phyloP scores from a whole-genome alignment of 176 grass and related monocot species.

The Otatea glauca region DNA sequence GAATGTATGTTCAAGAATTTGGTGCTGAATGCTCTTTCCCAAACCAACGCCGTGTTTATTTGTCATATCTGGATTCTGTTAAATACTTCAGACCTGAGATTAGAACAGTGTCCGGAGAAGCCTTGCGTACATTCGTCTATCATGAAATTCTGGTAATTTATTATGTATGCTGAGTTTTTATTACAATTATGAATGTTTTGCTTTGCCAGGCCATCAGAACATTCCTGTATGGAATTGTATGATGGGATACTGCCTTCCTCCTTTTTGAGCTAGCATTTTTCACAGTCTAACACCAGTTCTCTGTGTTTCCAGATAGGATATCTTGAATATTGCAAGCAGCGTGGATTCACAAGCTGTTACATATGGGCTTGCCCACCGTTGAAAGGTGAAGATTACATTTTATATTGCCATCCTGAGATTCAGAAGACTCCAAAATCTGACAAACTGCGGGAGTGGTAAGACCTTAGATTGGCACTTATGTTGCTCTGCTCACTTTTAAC shows the following conservation, averaged over 20 bases:
- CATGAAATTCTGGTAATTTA: conserved; percentile 96
- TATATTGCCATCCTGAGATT: conserved; percentile 99
- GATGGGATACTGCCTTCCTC: not conserved
- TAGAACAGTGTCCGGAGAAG: conserved; percentile 78
- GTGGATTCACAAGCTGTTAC: conserved; percentile 99
- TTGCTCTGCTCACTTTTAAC: conserved; percentile 10
- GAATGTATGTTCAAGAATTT: conserved; percentile 99
- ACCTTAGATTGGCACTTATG: conserved; percentile 24
- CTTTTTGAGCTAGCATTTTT: conserved; percentile 22
- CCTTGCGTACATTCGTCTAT: conserved; percentile 90
- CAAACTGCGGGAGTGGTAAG: conserved; percentile 96
- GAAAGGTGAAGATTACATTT: conserved; percentile 99
- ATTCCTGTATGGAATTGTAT: conserved; percentile 32
- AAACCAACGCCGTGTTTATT: conserved; percentile 91
- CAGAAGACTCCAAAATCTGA: conserved; percentile 99
- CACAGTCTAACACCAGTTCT: conserved; percentile 33
- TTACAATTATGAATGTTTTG: conserved; percentile 30
- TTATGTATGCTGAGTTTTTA: conserved; percentile 7
- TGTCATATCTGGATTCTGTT: conserved; percentile 99
- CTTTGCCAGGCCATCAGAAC: conserved; percentile 33
- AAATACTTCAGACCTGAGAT: conserved; percentile 99
- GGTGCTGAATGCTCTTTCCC: conserved; percentile 87
- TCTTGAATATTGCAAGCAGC: conserved; percentile 99
- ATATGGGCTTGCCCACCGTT: conserved; percentile 99
- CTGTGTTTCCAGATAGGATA: conserved; percentile 89